Evolutionary conservation across 805 yeast species (phyloP), one percentile per base, ranked within the genome.

Genomic region (Zygoascus ofunaensis): DNA sequence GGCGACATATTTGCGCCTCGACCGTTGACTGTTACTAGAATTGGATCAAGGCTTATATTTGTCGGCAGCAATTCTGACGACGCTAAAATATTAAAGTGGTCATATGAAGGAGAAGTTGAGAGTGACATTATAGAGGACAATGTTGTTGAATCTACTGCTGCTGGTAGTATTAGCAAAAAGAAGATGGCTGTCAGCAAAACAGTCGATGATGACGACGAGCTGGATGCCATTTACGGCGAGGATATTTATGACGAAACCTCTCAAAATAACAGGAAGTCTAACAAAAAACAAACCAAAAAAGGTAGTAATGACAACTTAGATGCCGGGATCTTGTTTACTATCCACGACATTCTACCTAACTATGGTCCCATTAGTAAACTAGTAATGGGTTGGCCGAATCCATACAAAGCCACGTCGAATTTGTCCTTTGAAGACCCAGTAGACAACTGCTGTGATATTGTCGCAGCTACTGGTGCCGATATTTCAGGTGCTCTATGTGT

Each of bases 361-460:
- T 69, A 74, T 51, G 95, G 95, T 0, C 95, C 95, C 0, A 66
- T 83, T 10, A 69, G 83, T 2, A 76, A 79, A 34, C 71, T 87
- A 49, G 71, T 87, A 0, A 53, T 80, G 28, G 95, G 89, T 0
- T 69, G 70, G 40, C 41, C 56, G 68, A 74, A 22, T 72, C 82
- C 0, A 69, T 75, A 0, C 79, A 76, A 15, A 65, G 66, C 37
- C 72, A 66, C 74, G 5, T 5, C 41, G 19, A 23, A 23, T 8
- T 74, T 79, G 44, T 85, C 87, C 38, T 68, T 82, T 23, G 66
- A 74, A 0, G 83, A 83, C 56, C 90, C 94, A 2, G 80, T 79
- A 49, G 67, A 61, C 49, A 69, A 73, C 39, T 92, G 83, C 55
- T 65, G 73, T 15, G 82, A 86, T 4, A 73, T 87, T 2, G 73